Evolutionary conservation across 495 filamentous ascomycete genomes (phyloP), one percentile per base, ranked within the genome.

Genomic region (Daldinia caldariorum): DNA sequence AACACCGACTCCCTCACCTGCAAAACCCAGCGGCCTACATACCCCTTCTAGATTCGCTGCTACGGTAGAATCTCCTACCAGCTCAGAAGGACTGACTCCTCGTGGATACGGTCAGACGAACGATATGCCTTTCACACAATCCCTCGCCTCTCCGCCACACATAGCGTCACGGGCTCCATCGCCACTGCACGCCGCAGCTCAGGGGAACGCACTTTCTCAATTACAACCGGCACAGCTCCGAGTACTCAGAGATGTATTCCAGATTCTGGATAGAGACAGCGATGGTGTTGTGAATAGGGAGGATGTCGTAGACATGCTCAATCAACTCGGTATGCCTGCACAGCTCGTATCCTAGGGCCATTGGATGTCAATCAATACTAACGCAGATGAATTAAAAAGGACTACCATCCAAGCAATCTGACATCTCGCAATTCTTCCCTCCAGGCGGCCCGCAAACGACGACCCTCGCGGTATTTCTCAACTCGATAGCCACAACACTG

Each of bases 391-490:
- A 64, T 39, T 22, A 7, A 16, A 12, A 51, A 86, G 83, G 84
- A 38, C 76, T 86, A 4, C 81, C 84, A 8, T 82, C 88, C 20
- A 82, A 80, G 8, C 69, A 88, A 1, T 82, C 86, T 14, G 84
- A 90, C 12, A 76, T 94, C 13, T 84, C 89, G 6, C 81, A 85
- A 32, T 97, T 93, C 85, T 97, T 97, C 81, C 92, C 92, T 0
- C 83, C 88, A 8, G 85, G 85, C 0, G 77, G 84, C 0, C 79
- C 87, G 5, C 87, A 89, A 61, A 91, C 88, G 2, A 88, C 96
- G 71, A 93, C 91, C 54, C 89, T 99, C 43, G 90, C 94, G 1
- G 84, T 88, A 2, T 99, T 94, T 75, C 84, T 99, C 14, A 92
- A 90, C 69, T 89, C 88, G 7, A 83, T 98, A 6, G 89, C 93